Evolutionary conservation across 2,329 filamentous ascomycete genomes (phyloP).

Genomic region (Colletotrichum sp.): DNA sequence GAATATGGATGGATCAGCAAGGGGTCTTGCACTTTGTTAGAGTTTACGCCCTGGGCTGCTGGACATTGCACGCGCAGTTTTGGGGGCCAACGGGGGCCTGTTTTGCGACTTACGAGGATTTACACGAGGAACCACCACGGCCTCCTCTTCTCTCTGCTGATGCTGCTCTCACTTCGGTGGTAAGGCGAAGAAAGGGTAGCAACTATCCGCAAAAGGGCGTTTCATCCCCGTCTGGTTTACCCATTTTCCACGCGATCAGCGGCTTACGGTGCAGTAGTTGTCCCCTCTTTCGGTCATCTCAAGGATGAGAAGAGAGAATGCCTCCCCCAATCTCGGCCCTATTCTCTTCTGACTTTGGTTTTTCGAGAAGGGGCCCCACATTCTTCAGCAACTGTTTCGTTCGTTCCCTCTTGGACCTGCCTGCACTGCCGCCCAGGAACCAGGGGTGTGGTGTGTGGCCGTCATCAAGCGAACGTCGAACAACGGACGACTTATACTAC

Average conservation of each 20-base stretch:
- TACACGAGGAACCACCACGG: neutral
- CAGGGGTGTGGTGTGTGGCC: neutral
- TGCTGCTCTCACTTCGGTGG: neutral
- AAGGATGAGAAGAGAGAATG: neutral
- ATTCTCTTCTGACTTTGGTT: neutral
- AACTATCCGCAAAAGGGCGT: neutral
- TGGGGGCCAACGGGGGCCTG: neutral
- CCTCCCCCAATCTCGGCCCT: neutral
- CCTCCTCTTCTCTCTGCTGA: neutral
- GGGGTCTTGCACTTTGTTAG: slow-evolving; percentile 10
- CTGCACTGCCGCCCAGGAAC: neutral
- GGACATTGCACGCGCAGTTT: neutral
- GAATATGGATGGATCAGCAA: slow-evolving; percentile 14
- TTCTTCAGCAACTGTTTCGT: slow-evolving; percentile 7
- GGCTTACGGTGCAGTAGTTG: neutral
- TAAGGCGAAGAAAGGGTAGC: neutral
- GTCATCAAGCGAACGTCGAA: neutral
- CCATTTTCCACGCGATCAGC: neutral
- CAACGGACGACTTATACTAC: neutral
- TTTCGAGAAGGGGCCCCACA: slow-evolving; percentile 1
- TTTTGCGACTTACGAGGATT: neutral
- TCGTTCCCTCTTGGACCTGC: neutral
- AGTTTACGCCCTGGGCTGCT: slow-evolving; percentile 1
- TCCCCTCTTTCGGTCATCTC: neutral
- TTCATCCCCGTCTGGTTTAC: neutral